Conservation (phyloP, 139 green algal species). For the Closterium sp. region DNA sequence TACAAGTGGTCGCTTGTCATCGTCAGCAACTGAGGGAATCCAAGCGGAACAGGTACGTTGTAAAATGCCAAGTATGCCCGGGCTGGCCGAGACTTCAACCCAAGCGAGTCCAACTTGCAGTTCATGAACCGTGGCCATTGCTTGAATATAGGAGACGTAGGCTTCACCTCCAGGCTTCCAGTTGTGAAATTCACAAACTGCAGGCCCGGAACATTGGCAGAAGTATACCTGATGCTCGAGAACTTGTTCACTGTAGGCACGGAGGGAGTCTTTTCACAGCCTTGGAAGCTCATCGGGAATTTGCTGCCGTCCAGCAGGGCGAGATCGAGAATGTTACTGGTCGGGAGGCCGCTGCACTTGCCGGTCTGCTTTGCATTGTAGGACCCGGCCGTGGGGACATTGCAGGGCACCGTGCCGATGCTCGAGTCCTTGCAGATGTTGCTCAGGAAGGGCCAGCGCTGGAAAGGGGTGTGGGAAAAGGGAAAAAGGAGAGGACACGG, state of each 20-base stretch:
- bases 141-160: neutral
- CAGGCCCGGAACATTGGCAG: neutral
- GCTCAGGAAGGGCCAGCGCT: neutral
- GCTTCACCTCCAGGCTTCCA: neutral
- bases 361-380: neutral
- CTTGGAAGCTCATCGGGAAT: neutral
- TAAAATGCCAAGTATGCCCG: neutral
- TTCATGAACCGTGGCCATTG: neutral
- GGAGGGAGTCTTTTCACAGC: neutral
- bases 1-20: neutral
- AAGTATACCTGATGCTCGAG: neutral
- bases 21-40: neutral
- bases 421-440: neutral
- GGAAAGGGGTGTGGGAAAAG: neutral
- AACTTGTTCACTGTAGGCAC: neutral
- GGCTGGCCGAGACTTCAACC: neutral
- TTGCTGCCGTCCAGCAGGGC: conserved; percentile 3
- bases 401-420: conserved; percentile 11
- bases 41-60: neutral
- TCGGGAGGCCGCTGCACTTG: conserved; percentile 17
- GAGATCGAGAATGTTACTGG: conserved; percentile 4
- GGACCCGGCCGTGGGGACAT: neutral
- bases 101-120: neutral
- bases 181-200: neutral
- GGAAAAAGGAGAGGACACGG: no score